Evolutionary conservation across 1,284 basidiomycete species (phyloP).

Genomic region (Leccinum laetum): DNA sequence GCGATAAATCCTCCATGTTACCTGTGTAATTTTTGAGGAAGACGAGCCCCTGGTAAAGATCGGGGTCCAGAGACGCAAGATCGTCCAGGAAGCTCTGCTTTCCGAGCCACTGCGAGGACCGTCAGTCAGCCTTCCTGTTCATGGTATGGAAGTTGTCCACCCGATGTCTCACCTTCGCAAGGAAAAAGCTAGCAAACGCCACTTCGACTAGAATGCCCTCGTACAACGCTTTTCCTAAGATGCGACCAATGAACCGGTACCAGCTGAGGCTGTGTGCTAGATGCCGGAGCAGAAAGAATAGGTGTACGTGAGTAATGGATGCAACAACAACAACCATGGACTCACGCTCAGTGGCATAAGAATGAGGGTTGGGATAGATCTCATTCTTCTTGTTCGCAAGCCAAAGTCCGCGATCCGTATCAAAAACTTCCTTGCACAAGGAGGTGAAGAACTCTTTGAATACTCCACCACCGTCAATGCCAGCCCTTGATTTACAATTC

Average conservation of each 20-base stretch:
- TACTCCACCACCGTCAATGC: slow-evolving; percentile 95
- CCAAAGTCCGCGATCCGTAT: slow-evolving; percentile 95
- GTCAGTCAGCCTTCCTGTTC: slow-evolving; percentile 9
- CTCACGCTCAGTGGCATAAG: slow-evolving; percentile 83
- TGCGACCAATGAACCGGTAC: slow-evolving; percentile 94
- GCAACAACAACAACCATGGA: slow-evolving; percentile 10
- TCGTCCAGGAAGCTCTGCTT: slow-evolving; percentile 91
- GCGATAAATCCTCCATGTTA: slow-evolving; percentile 87
- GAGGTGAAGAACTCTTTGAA: slow-evolving; percentile 99
- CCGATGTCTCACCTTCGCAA: slow-evolving; percentile 66
- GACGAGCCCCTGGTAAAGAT: slow-evolving; percentile 90
- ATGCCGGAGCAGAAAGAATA: neutral
- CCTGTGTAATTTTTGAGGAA: slow-evolving; percentile 93
- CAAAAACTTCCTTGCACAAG: slow-evolving; percentile 91
- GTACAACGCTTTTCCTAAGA: slow-evolving; percentile 96
- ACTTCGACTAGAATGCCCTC: slow-evolving; percentile 97
- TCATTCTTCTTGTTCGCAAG: slow-evolving; percentile 88
- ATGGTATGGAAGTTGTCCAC: neutral
- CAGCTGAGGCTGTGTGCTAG: slow-evolving; percentile 84
- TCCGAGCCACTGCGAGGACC: slow-evolving; percentile 71
- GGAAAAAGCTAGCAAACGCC: slow-evolving; percentile 95
- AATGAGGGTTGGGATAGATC: slow-evolving; percentile 92
- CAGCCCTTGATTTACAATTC: slow-evolving; percentile 53
- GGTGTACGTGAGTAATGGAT: slow-evolving; percentile 3
- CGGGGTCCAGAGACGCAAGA: slow-evolving; percentile 87